Evolutionary conservation across 1,284 basidiomycete genomes (phyloP).

Genomic region (Dichomitus squalens): DNA sequence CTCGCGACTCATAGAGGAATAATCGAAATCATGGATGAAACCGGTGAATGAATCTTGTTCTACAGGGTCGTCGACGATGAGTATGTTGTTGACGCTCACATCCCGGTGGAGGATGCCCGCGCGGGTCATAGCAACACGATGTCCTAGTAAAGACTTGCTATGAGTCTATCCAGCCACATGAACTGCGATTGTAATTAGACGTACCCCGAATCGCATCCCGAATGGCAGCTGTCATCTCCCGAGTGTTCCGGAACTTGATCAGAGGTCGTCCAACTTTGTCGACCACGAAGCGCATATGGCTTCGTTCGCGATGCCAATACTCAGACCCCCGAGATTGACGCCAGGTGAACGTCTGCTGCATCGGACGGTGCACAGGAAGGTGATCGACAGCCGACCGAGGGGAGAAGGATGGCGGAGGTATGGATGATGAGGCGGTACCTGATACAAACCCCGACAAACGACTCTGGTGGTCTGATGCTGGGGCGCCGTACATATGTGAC

Average conservation of each 20-base stretch:
- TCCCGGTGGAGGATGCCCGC: conserved; percentile 15
- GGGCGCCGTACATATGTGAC: not conserved
- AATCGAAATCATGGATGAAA: conserved; percentile 22
- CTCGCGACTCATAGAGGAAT: conserved; percentile 3
- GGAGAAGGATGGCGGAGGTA: not conserved
- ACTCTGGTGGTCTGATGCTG: not conserved
- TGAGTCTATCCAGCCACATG: no score
- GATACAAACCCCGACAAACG: not conserved
- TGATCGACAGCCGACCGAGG: no score
- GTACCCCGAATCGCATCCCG: conserved; percentile 18
- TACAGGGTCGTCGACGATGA: conserved; percentile 4
- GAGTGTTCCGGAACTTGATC: conserved; percentile 8
- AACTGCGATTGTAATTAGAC: no score
- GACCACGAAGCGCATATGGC: conserved; percentile 21
- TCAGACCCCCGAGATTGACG: not conserved
- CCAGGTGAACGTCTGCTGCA: conserved; percentile 14
- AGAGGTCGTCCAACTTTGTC: conserved; percentile 15
- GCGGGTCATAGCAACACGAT: not conserved
- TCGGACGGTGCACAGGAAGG: not conserved
- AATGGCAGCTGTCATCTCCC: conserved; percentile 6
- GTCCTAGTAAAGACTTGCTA: no score
- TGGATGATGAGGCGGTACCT: not conserved
- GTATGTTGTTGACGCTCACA: conserved; percentile 15
- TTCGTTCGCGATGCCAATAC: conserved; percentile 10
- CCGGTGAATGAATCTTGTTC: conserved; percentile 2